These are phyloP conservation scores for Ceratocystis smalleyi DNA, from an alignment of 2,329 filamentous ascomycete species.

Conservation along the genomic window DNA sequence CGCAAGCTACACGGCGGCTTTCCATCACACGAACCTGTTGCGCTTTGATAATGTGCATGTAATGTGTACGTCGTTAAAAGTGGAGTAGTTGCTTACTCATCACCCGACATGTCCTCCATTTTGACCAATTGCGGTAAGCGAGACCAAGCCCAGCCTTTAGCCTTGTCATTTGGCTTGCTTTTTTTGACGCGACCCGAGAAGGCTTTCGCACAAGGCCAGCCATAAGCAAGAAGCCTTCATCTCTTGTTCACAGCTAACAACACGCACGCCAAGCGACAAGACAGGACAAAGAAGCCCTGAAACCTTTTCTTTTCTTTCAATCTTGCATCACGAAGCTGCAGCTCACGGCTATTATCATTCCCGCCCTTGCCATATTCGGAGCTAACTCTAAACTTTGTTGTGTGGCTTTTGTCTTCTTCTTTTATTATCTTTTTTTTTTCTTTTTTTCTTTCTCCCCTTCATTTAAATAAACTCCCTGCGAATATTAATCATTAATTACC, in stretches of 20 bases:
- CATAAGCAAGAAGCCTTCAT: neutral
- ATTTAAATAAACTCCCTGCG: neutral
- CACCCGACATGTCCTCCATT: neutral
- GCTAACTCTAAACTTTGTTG: neutral
- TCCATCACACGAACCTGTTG: neutral
- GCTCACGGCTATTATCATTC: neutral
- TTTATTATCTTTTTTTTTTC: neutral
- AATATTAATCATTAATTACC: conserved; percentile 3
- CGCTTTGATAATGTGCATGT: no score
- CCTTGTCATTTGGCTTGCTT: no score
- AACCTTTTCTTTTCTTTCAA: neutral
- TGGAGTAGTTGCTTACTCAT: conserved; percentile 11
- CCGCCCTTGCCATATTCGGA: no score
- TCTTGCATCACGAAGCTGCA: neutral
- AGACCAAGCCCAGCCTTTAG: no score
- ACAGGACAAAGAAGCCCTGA: neutral
- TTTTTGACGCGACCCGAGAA: conserved; percentile 7
- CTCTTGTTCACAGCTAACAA: neutral
- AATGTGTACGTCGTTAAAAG: conserved; percentile 13
- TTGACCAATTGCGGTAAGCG: no score
- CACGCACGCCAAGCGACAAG: neutral
- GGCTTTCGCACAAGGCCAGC: neutral
- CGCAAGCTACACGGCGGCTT: neutral
- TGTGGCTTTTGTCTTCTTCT: neutral
- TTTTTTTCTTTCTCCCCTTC: neutral